These are phyloP conservation scores for Globisporangium carolinianum DNA, from an alignment of 352 stramenopile genomes.

Conservation along the genomic window DNA sequence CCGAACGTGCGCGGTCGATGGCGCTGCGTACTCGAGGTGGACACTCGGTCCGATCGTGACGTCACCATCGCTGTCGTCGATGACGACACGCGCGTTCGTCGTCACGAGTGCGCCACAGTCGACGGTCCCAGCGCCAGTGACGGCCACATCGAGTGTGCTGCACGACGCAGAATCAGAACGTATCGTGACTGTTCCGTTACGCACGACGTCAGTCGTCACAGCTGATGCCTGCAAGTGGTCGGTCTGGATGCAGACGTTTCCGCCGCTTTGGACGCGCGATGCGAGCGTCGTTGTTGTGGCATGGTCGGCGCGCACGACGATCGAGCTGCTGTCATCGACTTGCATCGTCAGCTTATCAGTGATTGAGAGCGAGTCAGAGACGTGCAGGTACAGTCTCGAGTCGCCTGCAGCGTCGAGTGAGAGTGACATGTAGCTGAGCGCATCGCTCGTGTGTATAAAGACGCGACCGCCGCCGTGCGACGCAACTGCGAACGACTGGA, in stretches of 20 bases:
- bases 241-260: slow-evolving; percentile 1
- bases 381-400: slow-evolving; percentile 1
- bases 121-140: no score
- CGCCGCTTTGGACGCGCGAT: neutral
- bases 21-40: no score
- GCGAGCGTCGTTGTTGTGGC: neutral
- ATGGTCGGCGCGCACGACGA: neutral
- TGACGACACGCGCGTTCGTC: no score
- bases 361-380: neutral
- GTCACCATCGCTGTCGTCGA: no score
- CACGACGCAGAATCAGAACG: no score
- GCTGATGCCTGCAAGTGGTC: neutral
- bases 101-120: no score
- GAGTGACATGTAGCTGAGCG: neutral
- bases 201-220: no score
- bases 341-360: neutral
- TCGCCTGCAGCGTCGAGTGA: neutral
- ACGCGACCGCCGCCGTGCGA: neutral
- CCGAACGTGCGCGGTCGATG: no score
- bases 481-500: neutral
- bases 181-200: no score
- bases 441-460: neutral
- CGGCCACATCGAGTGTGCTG: no score
- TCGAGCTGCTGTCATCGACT: slow-evolving; percentile 1
- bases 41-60: no score